phyloP scores from a whole-genome alignment of 1,284 basidiomycete species.

The Golubevia pallescens region DNA sequence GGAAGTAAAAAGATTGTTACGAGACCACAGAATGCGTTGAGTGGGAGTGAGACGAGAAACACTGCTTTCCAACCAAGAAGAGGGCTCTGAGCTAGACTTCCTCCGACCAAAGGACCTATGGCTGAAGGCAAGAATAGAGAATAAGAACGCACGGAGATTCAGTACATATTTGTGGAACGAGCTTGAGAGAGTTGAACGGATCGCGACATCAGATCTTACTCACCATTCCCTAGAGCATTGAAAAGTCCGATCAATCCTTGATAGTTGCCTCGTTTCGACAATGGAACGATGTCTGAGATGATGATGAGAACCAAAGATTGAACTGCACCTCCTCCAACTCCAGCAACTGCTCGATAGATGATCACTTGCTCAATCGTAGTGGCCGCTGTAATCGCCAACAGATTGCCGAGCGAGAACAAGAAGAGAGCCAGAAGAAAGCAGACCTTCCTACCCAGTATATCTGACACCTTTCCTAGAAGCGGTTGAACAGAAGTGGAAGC shows the following conservation, averaged over 20 bases:
- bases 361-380: constrained; percentile 25
- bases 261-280: too few relatives aligned
- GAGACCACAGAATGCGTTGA: background rate
- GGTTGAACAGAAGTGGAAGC: background rate
- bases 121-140: too few relatives aligned
- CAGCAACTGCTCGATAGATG: constrained; percentile 31
- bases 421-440: constrained; percentile 29
- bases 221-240: background rate
- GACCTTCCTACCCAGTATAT: constrained; percentile 28
- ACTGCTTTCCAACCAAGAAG: too few relatives aligned
- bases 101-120: too few relatives aligned
- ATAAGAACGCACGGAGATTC: too few relatives aligned
- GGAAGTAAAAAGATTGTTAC: constrained; percentile 6
- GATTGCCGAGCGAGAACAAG: constrained; percentile 30
- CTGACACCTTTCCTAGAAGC: constrained; percentile 16
- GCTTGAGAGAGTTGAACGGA: background rate
- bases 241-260: background rate
- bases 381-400: constrained; percentile 6
- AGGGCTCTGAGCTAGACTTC: too few relatives aligned
- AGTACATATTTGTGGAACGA: too few relatives aligned
- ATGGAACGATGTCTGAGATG: background rate
- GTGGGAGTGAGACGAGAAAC: background rate
- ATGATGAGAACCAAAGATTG: constrained; percentile 25
- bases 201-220: background rate
- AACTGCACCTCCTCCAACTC: constrained; percentile 36